Base-by-base conservation (phyloP, 345 rosid genomes). In the Acer campestre region DNA sequence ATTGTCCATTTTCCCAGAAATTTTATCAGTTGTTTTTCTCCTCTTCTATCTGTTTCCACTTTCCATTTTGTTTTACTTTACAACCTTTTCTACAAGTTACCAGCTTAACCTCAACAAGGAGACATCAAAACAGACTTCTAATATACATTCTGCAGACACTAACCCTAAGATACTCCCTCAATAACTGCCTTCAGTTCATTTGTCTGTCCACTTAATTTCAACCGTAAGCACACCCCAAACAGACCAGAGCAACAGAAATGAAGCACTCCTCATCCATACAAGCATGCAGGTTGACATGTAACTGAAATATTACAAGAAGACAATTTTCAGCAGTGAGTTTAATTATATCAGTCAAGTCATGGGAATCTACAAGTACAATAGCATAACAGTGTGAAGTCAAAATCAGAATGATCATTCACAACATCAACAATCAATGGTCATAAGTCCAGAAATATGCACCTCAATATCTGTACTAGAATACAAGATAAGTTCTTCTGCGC, bases 381-480 rank as follows among this genome's bases (percentile, higher is more conserved):
- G 27, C 22, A 13, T n/a, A 42, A 59, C 8, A 73, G 58, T 7
- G 35, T 6, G 20, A 67, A 76, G 44, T 20, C 1, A 73, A 56
- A 75, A 23, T 10, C 5, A 13, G 27, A 77, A n/a, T 35, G 44
- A 48, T 79, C 25, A 20, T 58, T 17, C 49, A 48, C 67, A 18
- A 40, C 74, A 69, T 3, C 10, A 53, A 20, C 58, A 11, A 59
- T 16, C 61, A 61, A 59, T n/a, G 27, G 27, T 18, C 27, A 25
- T 51, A 25, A 38, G 22, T 73, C 25, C 11, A 17, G 55, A 67
- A 70, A 23, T 67, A 67, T 20, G 55, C 72, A 91, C 98, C 98
- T 93, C 97, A 85, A 93, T 80, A 84, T 95, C 97, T 62, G 98
- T 93, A 70, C 97, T 90, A 6, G 97, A 90, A 82, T 93, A 91